Evolutionary conservation across 306 rosid genomes (phyloP).

Genomic region (Cicer bijugum): DNA sequence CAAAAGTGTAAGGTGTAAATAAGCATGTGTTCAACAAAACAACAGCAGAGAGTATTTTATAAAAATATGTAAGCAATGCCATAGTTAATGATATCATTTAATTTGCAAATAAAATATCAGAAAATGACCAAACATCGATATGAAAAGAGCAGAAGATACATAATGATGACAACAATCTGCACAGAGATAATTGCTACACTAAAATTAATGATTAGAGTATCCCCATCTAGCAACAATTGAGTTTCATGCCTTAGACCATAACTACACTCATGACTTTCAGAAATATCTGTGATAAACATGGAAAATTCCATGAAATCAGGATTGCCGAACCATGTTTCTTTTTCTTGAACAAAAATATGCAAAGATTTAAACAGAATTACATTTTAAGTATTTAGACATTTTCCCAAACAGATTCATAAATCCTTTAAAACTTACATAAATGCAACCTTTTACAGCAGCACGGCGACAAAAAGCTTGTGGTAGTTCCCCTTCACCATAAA

Average conservation of each 20-base stretch:
- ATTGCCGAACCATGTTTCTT: background rate
- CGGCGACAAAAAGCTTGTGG: constrained; percentile 91
- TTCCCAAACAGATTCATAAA: constrained; percentile 4
- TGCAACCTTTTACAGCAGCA: constrained; percentile 96
- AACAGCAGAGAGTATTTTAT: background rate
- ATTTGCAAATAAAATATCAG: background rate
- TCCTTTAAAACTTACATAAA: constrained; percentile 71
- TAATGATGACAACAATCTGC: background rate
- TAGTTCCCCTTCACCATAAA: constrained; percentile 88
- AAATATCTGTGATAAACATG: constrained; percentile 11
- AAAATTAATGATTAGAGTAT: background rate
- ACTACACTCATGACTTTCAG: constrained; percentile 8
- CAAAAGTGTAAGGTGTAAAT: constrained; percentile 41
- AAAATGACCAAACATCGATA: constrained; percentile 17
- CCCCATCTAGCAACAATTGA: constrained; percentile 14
- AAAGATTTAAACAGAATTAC: constrained; percentile 6
- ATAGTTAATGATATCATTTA: constrained; percentile 30
- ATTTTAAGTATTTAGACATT: background rate
- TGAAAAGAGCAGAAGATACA: constrained; percentile 36
- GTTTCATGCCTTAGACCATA: constrained; percentile 18
- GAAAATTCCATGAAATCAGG: constrained; percentile 1
- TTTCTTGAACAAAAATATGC: constrained; percentile 1
- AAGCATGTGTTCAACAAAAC: constrained; percentile 40
- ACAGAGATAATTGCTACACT: constrained; percentile 4
- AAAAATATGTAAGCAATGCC: constrained; percentile 5